Evolutionary conservation across 208 protist genomes (phyloP), one percentile per base, ranked within the genome.

Genomic region (Zelonia costaricensis): DNA sequence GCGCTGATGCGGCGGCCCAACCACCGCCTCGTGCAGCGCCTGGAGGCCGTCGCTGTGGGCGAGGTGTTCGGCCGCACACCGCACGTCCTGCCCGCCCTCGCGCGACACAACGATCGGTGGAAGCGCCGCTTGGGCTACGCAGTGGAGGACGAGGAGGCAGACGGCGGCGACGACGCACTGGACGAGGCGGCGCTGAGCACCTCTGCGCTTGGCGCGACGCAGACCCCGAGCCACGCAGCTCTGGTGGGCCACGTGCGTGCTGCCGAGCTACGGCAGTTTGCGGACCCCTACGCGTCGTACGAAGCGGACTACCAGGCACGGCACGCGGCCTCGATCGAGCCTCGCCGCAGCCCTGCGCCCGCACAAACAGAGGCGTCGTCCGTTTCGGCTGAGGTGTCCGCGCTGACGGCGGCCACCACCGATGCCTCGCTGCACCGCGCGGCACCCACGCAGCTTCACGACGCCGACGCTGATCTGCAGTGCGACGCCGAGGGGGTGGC

Each of bases 21-120:
- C 44, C 57, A 57, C 27, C 42, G 45, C 22, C 42, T 78, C n/a
- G 48, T 91, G 36, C 68, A 78, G 53, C 62, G 55, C 31, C 61
- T 93, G 12, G 65, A 80, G 39, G 25, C 74, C 1, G 66, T 76
- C 8, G 79, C 88, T 20, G 45, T 82, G 5, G 76, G 86, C 49
- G 46, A 33, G 8, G 54, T 90, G 9, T 74, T 90, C 30, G 65
- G 74, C 6, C 47, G 69, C 25, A 60, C 72, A 10, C 83, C 86
- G 10, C 76, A 74, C 12, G 73, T 86, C 36, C 47, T 69, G n/a
- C 74, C 86, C 0, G 42, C 28, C 0, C 43, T 76, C 22, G 78
- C 76, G 40, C 52, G 76, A 3, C 59, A 63, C 31, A 58, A 57
- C 6, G 40, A 61, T 16, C 22, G 10, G 38, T 69, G 65, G 69